Percentiles rank a stretch among this genome's conserved stretches.
These are phyloP conservation scores for Lentinula edodes DNA, from an alignment of 768 basidiomycete species.

Conservation along the genomic window DNA sequence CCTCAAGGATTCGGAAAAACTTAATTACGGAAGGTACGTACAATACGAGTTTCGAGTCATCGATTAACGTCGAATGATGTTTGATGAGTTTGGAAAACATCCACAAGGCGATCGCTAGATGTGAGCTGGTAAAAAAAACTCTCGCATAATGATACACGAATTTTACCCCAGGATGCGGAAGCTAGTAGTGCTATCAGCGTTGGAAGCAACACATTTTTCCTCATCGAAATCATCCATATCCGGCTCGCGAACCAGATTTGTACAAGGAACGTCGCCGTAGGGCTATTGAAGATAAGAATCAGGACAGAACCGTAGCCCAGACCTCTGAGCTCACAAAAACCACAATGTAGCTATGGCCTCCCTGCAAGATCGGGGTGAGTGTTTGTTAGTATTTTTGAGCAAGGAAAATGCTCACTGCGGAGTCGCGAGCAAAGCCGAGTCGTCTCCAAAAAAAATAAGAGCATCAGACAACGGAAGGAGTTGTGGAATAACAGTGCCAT, in stretches of 20 bases:
- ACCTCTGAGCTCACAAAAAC: background rate
- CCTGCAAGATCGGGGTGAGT: background rate
- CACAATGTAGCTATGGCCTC: background rate
- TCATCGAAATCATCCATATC: background rate
- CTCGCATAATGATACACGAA: too few species aligned
- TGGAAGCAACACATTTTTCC: background rate
- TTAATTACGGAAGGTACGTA: background rate
- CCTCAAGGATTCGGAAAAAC: too few species aligned
- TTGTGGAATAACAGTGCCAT: background rate
- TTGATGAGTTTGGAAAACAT: constrained; percentile 1
- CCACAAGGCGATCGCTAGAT: background rate
- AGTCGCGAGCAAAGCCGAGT: background rate
- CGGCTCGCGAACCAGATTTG: background rate
- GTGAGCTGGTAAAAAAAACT: background rate
- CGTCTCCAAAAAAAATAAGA: background rate
- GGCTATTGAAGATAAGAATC: background rate
- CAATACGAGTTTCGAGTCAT: background rate
- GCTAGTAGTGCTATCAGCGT: background rate
- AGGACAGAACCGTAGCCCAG: background rate
- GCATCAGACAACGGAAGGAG: background rate
- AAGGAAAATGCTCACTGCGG: background rate
- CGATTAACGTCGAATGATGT: background rate
- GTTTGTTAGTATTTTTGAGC: background rate
- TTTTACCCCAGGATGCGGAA: background rate
- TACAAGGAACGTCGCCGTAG: background rate